A percentile compares a stretch with the other conserved stretches of the same genome.
These are phyloP conservation scores for Alopecurus myosuroides DNA, from an alignment of 176 grass and related monocot species.

Conservation along the genomic window DNA sequence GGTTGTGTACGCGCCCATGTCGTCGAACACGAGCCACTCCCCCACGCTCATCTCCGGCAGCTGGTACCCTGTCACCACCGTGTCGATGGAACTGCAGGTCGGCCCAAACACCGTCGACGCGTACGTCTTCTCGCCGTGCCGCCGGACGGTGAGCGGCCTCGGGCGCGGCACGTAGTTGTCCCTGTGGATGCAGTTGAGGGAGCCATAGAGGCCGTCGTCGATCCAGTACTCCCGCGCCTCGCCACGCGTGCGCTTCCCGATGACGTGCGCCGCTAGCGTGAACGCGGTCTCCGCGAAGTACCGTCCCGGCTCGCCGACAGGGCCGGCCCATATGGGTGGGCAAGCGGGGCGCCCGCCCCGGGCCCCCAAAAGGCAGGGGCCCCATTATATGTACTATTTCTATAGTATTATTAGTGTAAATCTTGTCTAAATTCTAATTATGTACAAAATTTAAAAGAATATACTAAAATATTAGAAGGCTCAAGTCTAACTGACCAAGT, in stretches of 20 bases:
- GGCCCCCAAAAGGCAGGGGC: too few relatives aligned
- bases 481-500: too few relatives aligned
- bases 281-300: constrained; percentile 1
- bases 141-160: neutral
- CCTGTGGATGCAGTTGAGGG: neutral
- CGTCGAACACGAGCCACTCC: constrained; percentile 9
- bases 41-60: neutral
- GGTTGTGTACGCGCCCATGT: neutral
- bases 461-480: too few relatives aligned
- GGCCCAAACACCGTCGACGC: neutral
- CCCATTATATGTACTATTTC: too few relatives aligned
- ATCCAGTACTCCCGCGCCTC: constrained; percentile 11
- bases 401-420: too few relatives aligned
- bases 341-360: too few relatives aligned
- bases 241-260: neutral
- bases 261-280: neutral
- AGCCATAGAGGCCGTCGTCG: neutral
- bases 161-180: neutral
- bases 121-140: neutral
- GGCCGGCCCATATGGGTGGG: too few relatives aligned
- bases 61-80: neutral
- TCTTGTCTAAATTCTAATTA: too few relatives aligned
- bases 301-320: neutral
- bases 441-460: too few relatives aligned
- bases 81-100: neutral